phyloP scores from a whole-genome alignment of 176 grass and related monocot species.

The Tillandsia leiboldiana region DNA sequence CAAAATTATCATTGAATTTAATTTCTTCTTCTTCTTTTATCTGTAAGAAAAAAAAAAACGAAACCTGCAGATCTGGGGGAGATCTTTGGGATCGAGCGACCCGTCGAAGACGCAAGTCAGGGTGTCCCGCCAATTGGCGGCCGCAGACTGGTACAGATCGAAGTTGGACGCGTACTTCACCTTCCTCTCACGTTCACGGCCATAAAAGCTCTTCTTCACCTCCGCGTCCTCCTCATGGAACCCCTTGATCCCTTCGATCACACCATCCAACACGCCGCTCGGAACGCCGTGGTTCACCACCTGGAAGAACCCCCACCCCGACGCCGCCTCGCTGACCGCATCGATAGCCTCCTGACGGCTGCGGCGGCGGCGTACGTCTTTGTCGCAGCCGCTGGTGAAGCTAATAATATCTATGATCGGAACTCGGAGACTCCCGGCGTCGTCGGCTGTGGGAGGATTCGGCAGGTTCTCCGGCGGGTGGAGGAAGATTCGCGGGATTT shows the following conservation, averaged over 20 bases:
- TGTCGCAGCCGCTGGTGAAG: background rate
- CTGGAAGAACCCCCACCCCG: constrained; percentile 18
- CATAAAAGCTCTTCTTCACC: constrained; percentile 13
- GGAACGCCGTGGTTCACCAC: constrained; percentile 20
- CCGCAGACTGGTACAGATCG: background rate
- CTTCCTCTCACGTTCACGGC: background rate
- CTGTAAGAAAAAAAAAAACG: background rate
- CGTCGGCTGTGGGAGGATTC: background rate
- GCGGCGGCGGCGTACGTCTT: background rate
- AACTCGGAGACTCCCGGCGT: background rate
- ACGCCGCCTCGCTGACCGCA: background rate
- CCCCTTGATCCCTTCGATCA: background rate
- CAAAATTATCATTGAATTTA: background rate
- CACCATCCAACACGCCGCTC: background rate
- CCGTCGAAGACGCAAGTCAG: background rate
- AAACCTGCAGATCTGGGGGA: constrained; percentile 11
- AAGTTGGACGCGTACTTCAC: constrained; percentile 16
- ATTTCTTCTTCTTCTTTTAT: background rate
- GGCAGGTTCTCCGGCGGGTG: background rate
- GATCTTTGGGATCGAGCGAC: background rate
- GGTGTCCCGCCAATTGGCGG: constrained; percentile 25
- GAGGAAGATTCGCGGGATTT: constrained; percentile 25
- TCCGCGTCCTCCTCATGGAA: constrained; percentile 13
- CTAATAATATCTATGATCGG: constrained; percentile 16
- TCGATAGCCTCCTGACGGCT: background rate